Conservation (phyloP, 140 eudicot species). For the Anethum foeniculum region DNA sequence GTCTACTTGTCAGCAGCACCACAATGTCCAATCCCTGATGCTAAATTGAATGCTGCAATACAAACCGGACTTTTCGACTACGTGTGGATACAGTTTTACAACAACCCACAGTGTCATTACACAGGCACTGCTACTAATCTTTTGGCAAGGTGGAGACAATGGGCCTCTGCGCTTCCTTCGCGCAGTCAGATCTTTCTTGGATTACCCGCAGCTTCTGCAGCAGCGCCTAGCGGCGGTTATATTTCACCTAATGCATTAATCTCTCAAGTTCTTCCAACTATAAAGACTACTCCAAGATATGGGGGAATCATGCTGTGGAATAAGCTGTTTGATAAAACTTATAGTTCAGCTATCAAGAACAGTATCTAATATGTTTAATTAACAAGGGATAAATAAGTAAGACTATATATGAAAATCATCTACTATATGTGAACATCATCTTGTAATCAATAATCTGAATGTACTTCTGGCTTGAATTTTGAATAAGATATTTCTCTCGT, state of each 20-base stretch:
- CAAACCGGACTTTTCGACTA: conserved; percentile 57
- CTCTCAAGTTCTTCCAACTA: conserved; percentile 47
- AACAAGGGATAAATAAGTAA: not conserved
- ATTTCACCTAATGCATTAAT: conserved; percentile 44
- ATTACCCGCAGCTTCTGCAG: conserved; percentile 38
- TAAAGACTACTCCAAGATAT: conserved; percentile 38
- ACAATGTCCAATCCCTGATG: conserved; percentile 54
- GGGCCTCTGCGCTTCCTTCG: conserved; percentile 38
- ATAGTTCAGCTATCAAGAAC: conserved; percentile 41
- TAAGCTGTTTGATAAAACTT: conserved; percentile 40
- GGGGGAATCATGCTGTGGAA: conserved; percentile 85
- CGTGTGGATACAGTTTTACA: conserved; percentile 71
- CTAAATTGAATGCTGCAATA: conserved; percentile 32
- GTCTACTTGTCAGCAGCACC: conserved; percentile 82
- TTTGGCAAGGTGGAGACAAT: conserved; percentile 47
- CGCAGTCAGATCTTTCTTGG: conserved; percentile 56
- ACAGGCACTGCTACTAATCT: conserved; percentile 32
- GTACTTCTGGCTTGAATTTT: not conserved
- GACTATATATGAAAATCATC: not conserved
- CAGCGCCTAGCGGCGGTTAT: conserved; percentile 39
- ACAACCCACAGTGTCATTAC: conserved; percentile 50
- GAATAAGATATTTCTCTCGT: not conserved
- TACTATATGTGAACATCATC: not conserved
- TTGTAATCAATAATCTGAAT: not conserved
- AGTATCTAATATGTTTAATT: conserved; percentile 14